These are phyloP conservation scores for Aspergillus sp. DNA, from an alignment of 2,329 filamentous ascomycete species.

Conservation along the genomic window DNA sequence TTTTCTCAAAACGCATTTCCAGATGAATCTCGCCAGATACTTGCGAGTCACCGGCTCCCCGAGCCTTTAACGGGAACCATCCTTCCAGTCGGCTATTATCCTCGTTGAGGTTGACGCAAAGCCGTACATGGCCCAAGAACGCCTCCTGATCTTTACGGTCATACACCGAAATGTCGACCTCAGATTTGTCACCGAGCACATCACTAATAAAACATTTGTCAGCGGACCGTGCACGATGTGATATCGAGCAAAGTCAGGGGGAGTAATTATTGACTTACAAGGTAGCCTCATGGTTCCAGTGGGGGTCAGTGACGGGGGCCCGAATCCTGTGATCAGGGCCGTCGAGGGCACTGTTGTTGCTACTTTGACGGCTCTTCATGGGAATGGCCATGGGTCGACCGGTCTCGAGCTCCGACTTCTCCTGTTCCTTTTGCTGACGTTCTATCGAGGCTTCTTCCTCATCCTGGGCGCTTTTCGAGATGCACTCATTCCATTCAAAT, in stretches of 20 bases:
- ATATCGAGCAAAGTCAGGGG: neutral
- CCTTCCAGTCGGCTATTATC: slow-evolving; percentile 71
- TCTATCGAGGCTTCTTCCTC: slow-evolving; percentile 63
- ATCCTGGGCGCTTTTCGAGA: slow-evolving; percentile 77
- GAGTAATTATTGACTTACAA: slow-evolving; percentile 64
- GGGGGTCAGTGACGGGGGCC: slow-evolving; percentile 74
- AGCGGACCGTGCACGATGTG: slow-evolving; percentile 20
- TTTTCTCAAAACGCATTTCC: slow-evolving; percentile 79
- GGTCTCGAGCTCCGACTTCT: slow-evolving; percentile 73
- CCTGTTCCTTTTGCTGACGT: slow-evolving; percentile 55
- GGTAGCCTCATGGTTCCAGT: slow-evolving; percentile 91
- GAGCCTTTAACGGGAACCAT: slow-evolving; percentile 80
- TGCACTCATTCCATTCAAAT: slow-evolving; percentile 94
- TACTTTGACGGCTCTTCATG: slow-evolving; percentile 95
- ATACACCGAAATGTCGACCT: slow-evolving; percentile 92
- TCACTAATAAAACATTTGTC: slow-evolving; percentile 59
- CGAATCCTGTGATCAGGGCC: slow-evolving; percentile 57
- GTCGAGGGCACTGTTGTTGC: slow-evolving; percentile 81
- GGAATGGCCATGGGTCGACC: slow-evolving; percentile 90
- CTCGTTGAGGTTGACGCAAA: slow-evolving; percentile 69
- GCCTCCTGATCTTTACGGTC: slow-evolving; percentile 82
- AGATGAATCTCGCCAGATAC: slow-evolving; percentile 86
- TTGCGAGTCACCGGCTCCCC: slow-evolving; percentile 74
- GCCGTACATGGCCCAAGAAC: slow-evolving; percentile 85
- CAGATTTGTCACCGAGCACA: slow-evolving; percentile 85